Conservation (phyloP, 192 early-diverging fungal species). For the Entophlyctis luteolus region DNA sequence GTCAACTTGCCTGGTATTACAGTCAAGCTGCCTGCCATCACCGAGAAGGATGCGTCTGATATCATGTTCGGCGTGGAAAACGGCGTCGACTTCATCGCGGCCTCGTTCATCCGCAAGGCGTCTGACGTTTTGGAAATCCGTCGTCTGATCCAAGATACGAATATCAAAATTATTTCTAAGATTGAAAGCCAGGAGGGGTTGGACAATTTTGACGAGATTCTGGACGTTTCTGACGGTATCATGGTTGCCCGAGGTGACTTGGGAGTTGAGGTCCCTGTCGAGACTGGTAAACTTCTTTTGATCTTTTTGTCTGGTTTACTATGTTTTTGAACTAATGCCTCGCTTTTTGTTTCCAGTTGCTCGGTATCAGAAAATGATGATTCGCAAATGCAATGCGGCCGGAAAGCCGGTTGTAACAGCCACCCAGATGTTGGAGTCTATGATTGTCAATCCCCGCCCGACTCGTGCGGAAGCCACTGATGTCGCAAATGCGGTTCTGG, state of each 20-base stretch:
- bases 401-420: conserved; percentile 96
- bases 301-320: neutral
- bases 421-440: conserved; percentile 90
- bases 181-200: conserved; percentile 98
- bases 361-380: conserved; percentile 94
- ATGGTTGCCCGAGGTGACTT: conserved; percentile 99
- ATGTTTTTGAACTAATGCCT: neutral
- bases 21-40: conserved; percentile 92
- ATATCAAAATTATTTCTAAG: conserved; percentile 94
- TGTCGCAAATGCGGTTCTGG: conserved; percentile 96
- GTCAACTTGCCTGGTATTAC: conserved; percentile 89
- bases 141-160: conserved; percentile 70
- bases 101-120: conserved; percentile 92
- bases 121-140: conserved; percentile 88
- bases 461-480: conserved; percentile 98
- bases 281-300: conserved; percentile 50
- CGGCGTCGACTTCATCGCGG: conserved; percentile 91
- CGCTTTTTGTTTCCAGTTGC: conserved; percentile 31
- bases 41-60: conserved; percentile 90
- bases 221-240: conserved; percentile 88
- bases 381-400: conserved; percentile 92
- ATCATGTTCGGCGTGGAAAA: conserved; percentile 89
- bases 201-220: conserved; percentile 97
- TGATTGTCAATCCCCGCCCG: conserved; percentile 85
- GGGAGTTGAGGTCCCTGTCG: conserved; percentile 94